Percentiles rank a stretch among this genome's conserved stretches.
These are phyloP conservation scores for Buddleja alternifolia DNA, from an alignment of 257 asterid species.

Conservation along the genomic window DNA sequence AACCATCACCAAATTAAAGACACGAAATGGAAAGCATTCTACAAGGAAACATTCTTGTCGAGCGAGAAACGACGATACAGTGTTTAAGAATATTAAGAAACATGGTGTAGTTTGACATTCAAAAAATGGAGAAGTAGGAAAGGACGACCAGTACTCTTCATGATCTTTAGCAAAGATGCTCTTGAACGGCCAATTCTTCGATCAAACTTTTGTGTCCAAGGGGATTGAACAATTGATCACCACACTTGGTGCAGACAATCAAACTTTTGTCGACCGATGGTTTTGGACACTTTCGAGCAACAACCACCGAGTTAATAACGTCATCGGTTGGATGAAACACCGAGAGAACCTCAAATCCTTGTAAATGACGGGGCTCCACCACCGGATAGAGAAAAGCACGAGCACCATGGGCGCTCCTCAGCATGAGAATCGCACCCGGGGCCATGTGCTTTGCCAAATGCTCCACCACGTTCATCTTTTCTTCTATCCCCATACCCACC, in stretches of 20 bases:
- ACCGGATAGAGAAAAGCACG: conserved; percentile 62
- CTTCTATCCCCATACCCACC: conserved; percentile 64
- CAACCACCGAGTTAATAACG: conserved; percentile 56
- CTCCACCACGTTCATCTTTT: conserved; percentile 39
- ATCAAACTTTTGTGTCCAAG: conserved; percentile 49
- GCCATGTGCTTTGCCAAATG: conserved; percentile 53
- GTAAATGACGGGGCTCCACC: conserved; percentile 53
- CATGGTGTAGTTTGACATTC: too few relatives aligned
- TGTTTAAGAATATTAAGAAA: too few relatives aligned
- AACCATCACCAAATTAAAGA: too few relatives aligned
- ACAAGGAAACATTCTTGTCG: too few relatives aligned
- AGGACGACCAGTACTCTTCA: too few relatives aligned
- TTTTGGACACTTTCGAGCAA: conserved; percentile 36
- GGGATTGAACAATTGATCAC: conserved; percentile 50
- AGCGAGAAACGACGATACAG: too few relatives aligned
- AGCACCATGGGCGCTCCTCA: conserved; percentile 69
- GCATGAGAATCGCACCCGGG: conserved; percentile 57
- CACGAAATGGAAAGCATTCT: too few relatives aligned
- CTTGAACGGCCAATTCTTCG: conserved; percentile 53
- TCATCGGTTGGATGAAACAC: conserved; percentile 67
- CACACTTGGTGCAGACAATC: conserved; percentile 49
- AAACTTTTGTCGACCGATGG: conserved; percentile 16
- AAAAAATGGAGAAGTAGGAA: too few relatives aligned
- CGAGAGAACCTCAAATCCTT: conserved; percentile 57
- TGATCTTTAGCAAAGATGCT: conserved; percentile 30